Conservation (phyloP, 1,284 basidiomycete species). For the Wolfiporia cocos region DNA sequence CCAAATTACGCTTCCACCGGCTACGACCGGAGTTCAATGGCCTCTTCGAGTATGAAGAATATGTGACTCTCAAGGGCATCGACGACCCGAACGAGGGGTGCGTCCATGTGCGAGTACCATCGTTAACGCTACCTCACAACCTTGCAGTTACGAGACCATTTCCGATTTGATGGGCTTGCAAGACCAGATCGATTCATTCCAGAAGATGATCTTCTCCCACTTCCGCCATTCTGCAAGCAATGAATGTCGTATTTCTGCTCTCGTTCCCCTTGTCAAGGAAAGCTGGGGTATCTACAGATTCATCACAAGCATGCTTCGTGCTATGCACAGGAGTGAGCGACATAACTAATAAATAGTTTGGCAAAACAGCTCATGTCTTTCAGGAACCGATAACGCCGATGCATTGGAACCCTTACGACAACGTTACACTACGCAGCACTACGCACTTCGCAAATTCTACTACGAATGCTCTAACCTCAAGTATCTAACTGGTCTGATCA, state of each 20-base stretch:
- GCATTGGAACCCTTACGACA: conserved; percentile 82
- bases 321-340: conserved; percentile 83
- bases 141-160: conserved; percentile 86
- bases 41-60: conserved; percentile 95
- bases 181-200: conserved; percentile 96
- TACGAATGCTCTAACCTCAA: conserved; percentile 97
- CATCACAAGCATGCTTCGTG: conserved; percentile 94
- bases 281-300: conserved; percentile 97
- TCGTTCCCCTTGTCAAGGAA: conserved; percentile 94
- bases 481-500: conserved; percentile 92
- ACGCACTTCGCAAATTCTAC: conserved; percentile 91
- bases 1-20: conserved; percentile 94
- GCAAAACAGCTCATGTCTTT: conserved; percentile 2
- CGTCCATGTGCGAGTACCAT: conserved; percentile 19
- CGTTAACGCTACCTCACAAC: background rate
- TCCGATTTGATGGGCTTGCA: conserved; percentile 93
- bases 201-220: conserved; percentile 92
- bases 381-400: conserved; percentile 84
- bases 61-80: conserved; percentile 91
- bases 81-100: conserved; percentile 98
- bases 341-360: background rate
- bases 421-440: conserved; percentile 85
- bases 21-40: conserved; percentile 94
- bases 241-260: conserved; percentile 89
- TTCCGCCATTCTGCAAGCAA: conserved; percentile 90